These are phyloP conservation scores for Ploettnerulaceae sp. DNA, from an alignment of 2,329 filamentous ascomycete species.

Conservation along the genomic window DNA sequence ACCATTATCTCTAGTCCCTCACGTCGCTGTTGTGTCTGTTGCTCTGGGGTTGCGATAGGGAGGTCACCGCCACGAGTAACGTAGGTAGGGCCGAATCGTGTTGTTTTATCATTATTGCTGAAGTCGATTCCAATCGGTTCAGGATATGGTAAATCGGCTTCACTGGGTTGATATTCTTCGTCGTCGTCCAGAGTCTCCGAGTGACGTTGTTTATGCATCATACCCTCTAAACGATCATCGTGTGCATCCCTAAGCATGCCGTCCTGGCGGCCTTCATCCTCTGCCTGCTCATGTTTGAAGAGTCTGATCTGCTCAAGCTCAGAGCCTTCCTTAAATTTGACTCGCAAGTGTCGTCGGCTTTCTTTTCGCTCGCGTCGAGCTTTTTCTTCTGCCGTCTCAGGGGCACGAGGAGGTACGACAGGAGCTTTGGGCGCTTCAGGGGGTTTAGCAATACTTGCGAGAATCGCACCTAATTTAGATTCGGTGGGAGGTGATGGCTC, in stretches of 20 bases:
- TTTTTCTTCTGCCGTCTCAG: conserved; percentile 65
- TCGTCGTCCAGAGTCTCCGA: conserved; percentile 51
- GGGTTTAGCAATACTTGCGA: conserved; percentile 33
- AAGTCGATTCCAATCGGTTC: conserved; percentile 46
- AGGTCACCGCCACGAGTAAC: conserved; percentile 50
- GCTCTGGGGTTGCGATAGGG: conserved; percentile 49
- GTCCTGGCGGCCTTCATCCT: conserved; percentile 62
- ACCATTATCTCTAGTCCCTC: conserved; percentile 57
- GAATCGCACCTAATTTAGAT: conserved; percentile 32
- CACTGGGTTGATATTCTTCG: conserved; percentile 33
- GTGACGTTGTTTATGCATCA: conserved; percentile 56
- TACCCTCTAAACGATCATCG: conserved; percentile 69
- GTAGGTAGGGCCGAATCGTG: conserved; percentile 45
- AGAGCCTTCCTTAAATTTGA: conserved; percentile 64
- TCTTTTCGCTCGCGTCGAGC: conserved; percentile 67
- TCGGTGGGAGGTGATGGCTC: conserved; percentile 31
- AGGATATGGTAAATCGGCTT: conserved; percentile 47
- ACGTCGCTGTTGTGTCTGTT: conserved; percentile 50
- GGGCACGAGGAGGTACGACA: conserved; percentile 27
- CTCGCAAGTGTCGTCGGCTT: conserved; percentile 62
- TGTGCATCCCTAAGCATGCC: conserved; percentile 68
- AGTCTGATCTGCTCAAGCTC: conserved; percentile 62
- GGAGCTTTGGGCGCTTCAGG: conserved; percentile 32
- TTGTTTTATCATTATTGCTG: conserved; percentile 28
- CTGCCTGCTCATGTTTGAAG: conserved; percentile 67